Conservation (phyloP, 345 rosid genomes). For the Ceriops decandra region DNA sequence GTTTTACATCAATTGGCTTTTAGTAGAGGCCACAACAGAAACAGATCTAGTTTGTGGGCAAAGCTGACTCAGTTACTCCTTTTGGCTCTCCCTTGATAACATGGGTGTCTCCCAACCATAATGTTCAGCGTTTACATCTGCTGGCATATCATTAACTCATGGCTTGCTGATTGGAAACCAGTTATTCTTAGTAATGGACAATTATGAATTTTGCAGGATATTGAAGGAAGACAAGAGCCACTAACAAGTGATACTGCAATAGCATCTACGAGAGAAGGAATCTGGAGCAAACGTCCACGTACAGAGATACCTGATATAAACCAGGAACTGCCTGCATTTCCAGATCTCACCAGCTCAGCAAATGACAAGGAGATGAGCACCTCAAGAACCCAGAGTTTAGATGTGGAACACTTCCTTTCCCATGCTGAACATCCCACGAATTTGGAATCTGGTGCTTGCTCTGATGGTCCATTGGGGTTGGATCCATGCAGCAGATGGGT, state of each 20-base stretch:
- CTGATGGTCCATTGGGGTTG: conserved; percentile 20
- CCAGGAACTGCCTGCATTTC: conserved; percentile 39
- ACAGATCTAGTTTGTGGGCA: no score
- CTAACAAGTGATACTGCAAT: conserved; percentile 17
- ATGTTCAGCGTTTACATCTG: neutral
- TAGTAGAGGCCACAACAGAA: no score
- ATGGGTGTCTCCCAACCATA: neutral
- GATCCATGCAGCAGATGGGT: conserved; percentile 69
- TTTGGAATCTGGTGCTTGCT: conserved; percentile 34
- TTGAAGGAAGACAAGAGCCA: conserved; percentile 10
- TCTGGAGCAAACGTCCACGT: conserved; percentile 15
- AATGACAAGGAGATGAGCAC: conserved; percentile 51
- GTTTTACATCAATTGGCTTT: no score
- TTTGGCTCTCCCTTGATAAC: neutral
- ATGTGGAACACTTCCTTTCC: conserved; percentile 43
- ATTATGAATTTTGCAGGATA: conserved; percentile 28
- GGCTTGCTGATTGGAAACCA: neutral
- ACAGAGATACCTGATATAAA: conserved; percentile 48
- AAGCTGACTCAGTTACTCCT: no score
- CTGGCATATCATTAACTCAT: neutral
- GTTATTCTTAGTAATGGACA: neutral
- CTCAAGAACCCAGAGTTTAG: conserved; percentile 76
- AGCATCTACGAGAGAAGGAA: conserved; percentile 28
- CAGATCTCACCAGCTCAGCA: conserved; percentile 25
- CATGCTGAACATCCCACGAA: conserved; percentile 31